Evolutionary conservation across 2,329 filamentous ascomycete genomes (phyloP), one percentile per base, ranked within the genome.

Genomic region (Pyricularia pennisetigena): DNA sequence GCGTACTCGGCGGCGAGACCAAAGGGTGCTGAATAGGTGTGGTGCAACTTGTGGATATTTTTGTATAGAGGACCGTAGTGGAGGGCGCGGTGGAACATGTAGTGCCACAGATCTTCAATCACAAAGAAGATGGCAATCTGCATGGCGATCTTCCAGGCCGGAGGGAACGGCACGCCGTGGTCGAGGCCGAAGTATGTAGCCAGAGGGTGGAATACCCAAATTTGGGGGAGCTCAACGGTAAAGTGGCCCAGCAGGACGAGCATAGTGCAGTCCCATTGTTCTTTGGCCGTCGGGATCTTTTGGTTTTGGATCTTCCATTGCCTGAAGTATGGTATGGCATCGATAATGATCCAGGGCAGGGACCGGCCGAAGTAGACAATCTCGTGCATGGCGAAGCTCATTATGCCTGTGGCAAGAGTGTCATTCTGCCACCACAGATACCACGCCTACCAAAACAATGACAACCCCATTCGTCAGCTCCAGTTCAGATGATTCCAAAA

Each of bases 351-450:
- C 88, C 92, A 99, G 1, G 95, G 95, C 69, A 98, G 77, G 74
- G 83, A 91, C 73, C 95, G 89, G 74, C 95, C 95, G 76, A 98
- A 99, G 84, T 99, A 99, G 75, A 99, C 86, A 59, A 88, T 68
- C 80, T 99, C 95, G 83, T 99, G 95, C 87, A 98, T 92, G 73
- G 90, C 81, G 79, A 99, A 99, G 75, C 93, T 97, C 91, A 98
- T 90, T 82, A 99, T 95, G 70, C 95, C 95, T 3, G 95, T 99
- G 69, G 95, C 95, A 71, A 99, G 88, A 68, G 91, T 90, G 81
- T 99, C 95, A 79, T 99, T 99, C 79, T 97, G 92, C 90, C 98
- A 97, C 86, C 89, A 99, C 20, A 94, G 87, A 79, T 99, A 99
- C 94, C 93, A 98, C 59, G 93, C 89, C 80, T 88, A 24, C 68